These are phyloP conservation scores for Pleurostoma richardsiae DNA, from an alignment of 2,329 filamentous ascomycete genomes.

Conservation along the genomic window DNA sequence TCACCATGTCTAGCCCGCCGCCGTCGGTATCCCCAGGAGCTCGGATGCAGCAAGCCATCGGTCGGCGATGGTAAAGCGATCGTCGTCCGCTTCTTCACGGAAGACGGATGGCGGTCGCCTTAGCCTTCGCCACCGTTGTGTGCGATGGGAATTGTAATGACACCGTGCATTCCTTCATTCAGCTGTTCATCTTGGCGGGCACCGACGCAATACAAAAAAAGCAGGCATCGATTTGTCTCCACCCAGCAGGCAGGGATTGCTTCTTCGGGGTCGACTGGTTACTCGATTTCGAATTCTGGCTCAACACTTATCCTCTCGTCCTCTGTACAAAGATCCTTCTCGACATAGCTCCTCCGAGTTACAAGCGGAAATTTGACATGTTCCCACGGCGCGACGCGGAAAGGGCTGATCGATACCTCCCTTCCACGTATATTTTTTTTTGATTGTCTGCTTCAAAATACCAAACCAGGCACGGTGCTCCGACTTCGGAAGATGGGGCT, in stretches of 20 bases:
- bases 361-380: conserved; percentile 17
- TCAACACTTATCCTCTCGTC: conserved; percentile 9
- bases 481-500: conserved; percentile 32
- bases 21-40: conserved; percentile 58
- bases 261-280: conserved; percentile 19
- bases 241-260: conserved; percentile 27
- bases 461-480: conserved; percentile 24
- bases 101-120: conserved; percentile 21
- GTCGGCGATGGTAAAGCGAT: conserved; percentile 47
- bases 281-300: conserved; percentile 15
- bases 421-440: conserved; percentile 8
- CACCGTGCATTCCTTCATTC: conserved; percentile 28
- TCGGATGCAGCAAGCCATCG: conserved; percentile 52
- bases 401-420: conserved; percentile 24
- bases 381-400: conserved; percentile 20
- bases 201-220: conserved; percentile 31
- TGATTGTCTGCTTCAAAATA: conserved; percentile 15
- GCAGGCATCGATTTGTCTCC: conserved; percentile 37
- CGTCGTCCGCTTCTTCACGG: conserved; percentile 23
- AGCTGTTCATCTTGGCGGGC: conserved; percentile 47
- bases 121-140: conserved; percentile 30
- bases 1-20: conserved; percentile 83
- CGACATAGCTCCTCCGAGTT: conserved; percentile 27
- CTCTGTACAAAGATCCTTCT: conserved; percentile 25
- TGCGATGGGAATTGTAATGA: conserved; percentile 23